Percentiles rank a stretch among this genome's conserved stretches.
Conservation (phyloP, 495 filamentous ascomycete species). For the Penicillium fimorum region DNA sequence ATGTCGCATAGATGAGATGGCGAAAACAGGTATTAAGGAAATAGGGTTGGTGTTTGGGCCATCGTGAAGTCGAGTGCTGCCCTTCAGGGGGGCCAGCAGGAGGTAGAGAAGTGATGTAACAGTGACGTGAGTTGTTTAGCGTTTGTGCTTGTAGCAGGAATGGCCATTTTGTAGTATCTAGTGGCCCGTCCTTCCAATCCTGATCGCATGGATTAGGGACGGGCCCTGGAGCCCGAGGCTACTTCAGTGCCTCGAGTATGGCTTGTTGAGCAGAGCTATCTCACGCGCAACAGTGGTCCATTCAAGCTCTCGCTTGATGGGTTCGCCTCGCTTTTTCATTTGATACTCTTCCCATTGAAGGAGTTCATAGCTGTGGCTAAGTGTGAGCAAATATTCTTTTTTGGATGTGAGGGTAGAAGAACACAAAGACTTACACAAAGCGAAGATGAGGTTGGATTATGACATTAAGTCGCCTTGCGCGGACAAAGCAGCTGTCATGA, state of each 20-base stretch:
- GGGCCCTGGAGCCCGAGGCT: background rate
- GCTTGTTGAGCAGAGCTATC: constrained; percentile 92
- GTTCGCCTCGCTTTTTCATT: constrained; percentile 42
- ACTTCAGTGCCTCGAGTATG: constrained; percentile 59
- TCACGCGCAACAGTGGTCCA: constrained; percentile 87
- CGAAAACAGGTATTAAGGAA: background rate
- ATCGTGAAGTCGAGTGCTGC: background rate
- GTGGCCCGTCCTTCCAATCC: background rate
- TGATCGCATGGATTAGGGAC: background rate
- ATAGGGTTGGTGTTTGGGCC: background rate
- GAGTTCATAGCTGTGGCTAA: constrained; percentile 51
- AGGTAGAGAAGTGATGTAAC: background rate
- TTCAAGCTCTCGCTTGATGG: constrained; percentile 74
- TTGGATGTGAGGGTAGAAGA: background rate
- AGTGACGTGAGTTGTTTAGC: no score
- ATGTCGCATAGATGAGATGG: background rate
- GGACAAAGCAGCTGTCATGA: constrained; percentile 73
- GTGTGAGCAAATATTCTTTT: constrained; percentile 17
- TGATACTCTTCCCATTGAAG: constrained; percentile 89
- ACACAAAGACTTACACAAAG: constrained; percentile 51
- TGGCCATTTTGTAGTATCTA: background rate
- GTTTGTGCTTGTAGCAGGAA: background rate
- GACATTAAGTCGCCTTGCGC: constrained; percentile 79
- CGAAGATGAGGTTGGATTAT: constrained; percentile 71
- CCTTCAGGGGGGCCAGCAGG: background rate